These are phyloP conservation scores for Deuterostichococcus epilithicus DNA, from an alignment of 139 green algal species.

Conservation along the genomic window DNA sequence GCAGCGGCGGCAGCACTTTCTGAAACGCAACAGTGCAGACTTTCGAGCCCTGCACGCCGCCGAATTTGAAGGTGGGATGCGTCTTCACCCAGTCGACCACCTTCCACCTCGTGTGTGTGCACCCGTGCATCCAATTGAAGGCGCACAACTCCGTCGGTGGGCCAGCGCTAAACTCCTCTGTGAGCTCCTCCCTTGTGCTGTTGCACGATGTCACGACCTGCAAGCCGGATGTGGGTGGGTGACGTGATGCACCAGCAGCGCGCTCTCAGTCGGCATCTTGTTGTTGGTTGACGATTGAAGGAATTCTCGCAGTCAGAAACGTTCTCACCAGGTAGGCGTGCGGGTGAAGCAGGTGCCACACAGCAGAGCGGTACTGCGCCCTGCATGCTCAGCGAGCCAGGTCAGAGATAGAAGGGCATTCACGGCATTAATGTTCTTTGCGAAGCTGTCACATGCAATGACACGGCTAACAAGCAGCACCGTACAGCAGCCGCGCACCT, in stretches of 20 bases:
- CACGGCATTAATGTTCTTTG: no score
- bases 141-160: not conserved
- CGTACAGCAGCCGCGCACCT: not conserved
- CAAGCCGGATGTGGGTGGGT: no score
- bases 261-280: no score
- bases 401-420: no score
- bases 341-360: conserved; percentile 25
- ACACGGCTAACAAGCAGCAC: no score
- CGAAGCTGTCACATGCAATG: no score
- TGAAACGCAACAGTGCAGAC: conserved; percentile 41
- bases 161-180: conserved; percentile 12
- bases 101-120: not conserved
- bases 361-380: conserved; percentile 27
- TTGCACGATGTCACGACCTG: conserved; percentile 50
- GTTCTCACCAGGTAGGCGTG: conserved; percentile 19
- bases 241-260: no score
- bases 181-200: conserved; percentile 39
- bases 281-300: not conserved
- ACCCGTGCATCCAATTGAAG: not conserved
- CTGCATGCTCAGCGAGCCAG: conserved; percentile 1
- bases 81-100: conserved; percentile 32
- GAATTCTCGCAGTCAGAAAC: not conserved
- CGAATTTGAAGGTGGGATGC: conserved; percentile 41
- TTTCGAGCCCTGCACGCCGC: conserved; percentile 29
- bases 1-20: not conserved